A percentile compares a stretch with the other conserved stretches of the same genome.
Conservation (phyloP, 164 flowering plant genomes). For the Vitis rupestris region DNA sequence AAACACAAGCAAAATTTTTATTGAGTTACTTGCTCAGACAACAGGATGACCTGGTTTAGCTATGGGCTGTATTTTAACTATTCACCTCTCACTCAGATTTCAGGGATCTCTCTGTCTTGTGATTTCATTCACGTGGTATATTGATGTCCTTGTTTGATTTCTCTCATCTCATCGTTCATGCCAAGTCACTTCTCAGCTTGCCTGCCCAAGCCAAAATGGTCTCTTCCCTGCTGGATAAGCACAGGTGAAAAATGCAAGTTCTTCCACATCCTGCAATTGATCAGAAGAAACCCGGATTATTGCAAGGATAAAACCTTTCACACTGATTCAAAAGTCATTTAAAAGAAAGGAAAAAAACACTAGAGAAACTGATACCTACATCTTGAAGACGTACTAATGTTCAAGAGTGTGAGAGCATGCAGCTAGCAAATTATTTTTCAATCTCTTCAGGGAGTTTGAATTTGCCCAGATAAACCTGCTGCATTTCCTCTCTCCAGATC, state of each 20-base stretch:
- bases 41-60: too few species aligned
- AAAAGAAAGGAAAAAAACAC: neutral
- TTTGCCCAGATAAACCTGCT: slow-evolving; percentile 72
- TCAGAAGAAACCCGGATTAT: neutral
- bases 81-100: neutral
- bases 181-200: slow-evolving; percentile 1
- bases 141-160: neutral
- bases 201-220: neutral
- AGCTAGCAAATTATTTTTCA: slow-evolving; percentile 29
- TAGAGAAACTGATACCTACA: slow-evolving; percentile 5
- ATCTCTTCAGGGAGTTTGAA: slow-evolving; percentile 54
- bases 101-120: neutral
- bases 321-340: neutral
- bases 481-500: slow-evolving; percentile 98
- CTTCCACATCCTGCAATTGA: neutral
- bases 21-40: too few species aligned
- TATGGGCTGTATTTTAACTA: too few species aligned
- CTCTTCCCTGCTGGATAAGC: neutral
- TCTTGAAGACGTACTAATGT: slow-evolving; percentile 12
- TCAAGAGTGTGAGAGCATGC: slow-evolving; percentile 1
- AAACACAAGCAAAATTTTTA: neutral
- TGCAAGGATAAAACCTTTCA: neutral
- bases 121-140: neutral
- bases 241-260: neutral
- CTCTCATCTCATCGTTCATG: neutral